A percentile compares a stretch with the other conserved stretches of the same genome.
phyloP scores from a whole-genome alignment of 179 eudicot species.

The Corrigiola litoralis region DNA sequence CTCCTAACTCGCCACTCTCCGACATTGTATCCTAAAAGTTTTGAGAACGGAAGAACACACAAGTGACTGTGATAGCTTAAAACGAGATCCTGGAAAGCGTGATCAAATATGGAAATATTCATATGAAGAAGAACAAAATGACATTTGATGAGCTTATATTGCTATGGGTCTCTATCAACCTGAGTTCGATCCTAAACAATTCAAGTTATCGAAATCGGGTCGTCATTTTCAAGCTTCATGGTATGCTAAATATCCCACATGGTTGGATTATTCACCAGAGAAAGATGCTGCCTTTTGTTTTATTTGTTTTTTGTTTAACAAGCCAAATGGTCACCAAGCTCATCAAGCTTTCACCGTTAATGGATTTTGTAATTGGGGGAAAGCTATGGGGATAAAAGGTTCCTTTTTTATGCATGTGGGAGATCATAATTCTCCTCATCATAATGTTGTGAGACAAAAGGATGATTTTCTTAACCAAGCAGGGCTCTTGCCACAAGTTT shows the following conservation, averaged over 20 bases:
- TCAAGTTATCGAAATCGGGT: too few relatives aligned
- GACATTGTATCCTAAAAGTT: too few relatives aligned
- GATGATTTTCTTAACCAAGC: background rate
- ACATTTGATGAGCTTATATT: too few relatives aligned
- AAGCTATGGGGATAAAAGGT: background rate
- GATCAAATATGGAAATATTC: too few relatives aligned
- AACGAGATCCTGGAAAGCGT: too few relatives aligned
- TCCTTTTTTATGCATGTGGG: background rate
- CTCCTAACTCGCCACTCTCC: too few relatives aligned
- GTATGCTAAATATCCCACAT: background rate
- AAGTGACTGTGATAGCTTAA: too few relatives aligned
- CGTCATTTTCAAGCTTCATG: background rate
- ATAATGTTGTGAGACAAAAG: background rate
- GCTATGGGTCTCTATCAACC: too few relatives aligned
- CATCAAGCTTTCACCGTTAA: background rate
- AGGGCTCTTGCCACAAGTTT: background rate
- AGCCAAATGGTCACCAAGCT: background rate
- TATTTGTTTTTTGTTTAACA: background rate
- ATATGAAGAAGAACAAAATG: too few relatives aligned
- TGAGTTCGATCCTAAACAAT: too few relatives aligned
- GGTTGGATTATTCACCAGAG: conserved; percentile 4
- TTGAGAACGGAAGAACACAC: too few relatives aligned
- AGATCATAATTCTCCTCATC: background rate
- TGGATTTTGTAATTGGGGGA: background rate
- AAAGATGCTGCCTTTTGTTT: background rate